Base-by-base conservation (phyloP, 352 stramenopile genomes). In the Globisporangium rhizosaccharum region DNA sequence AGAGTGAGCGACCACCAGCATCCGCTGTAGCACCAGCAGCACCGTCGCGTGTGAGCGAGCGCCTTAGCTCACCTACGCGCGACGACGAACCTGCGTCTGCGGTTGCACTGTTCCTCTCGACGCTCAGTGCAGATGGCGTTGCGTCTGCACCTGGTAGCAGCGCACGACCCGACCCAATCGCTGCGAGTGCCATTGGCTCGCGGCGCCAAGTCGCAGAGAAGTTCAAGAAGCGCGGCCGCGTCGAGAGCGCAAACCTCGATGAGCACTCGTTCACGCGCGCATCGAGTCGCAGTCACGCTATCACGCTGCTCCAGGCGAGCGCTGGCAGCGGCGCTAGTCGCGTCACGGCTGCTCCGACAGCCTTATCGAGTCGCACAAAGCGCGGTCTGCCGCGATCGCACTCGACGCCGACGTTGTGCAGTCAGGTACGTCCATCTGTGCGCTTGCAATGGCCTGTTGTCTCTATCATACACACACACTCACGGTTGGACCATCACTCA, bases 161-260 rank as follows among this genome's bases (percentile, higher is more conserved):
- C 17, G 12, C 37, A 44, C 55, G 45, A 39, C 33, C 33, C 12
- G 17, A 45, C 25, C 2, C 30, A 37, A 47, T 26, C 6, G 33
- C 20, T 25, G 12, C 15, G 18, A 47, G 12, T 6, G 18, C 20
- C 1, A 10, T 37, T 30, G 25, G 30, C n/a, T 33, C 47, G 5
- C 33, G 47, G 30, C 53, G 11, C 18, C 48, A 54, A 11, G 30
- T 30, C 17, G 63, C 46, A 42, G 78, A 88, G 58, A 62, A 70
- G 12, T 71, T 81, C 37, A 79, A 70, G 37, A 90, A 88, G 66
- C 79, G 81, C 46, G 78, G 79, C 0, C 78, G 81, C 28, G 79
- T 90, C 5, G 81, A 90, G 51, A 90, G 81, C 61, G 76, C 65
- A 30, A 80, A 71, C 54, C 73, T 56, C 23, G 59, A 76, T 51